Conservation (phyloP, 2,329 filamentous ascomycete genomes). For the Biscogniauxia mediterranea region DNA sequence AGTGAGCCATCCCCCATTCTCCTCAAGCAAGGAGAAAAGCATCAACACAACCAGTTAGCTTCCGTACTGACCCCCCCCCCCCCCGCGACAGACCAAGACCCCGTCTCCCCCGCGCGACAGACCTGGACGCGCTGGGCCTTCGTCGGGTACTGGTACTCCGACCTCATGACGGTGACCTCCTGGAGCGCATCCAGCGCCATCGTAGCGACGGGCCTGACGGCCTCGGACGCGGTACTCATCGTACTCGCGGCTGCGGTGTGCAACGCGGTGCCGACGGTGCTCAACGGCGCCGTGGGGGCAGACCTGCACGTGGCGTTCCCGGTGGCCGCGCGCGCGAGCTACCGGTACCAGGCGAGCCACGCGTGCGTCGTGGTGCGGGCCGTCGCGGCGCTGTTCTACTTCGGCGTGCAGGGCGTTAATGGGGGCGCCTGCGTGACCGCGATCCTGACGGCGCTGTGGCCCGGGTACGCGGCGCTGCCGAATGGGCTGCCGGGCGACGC, state of each 20-base stretch:
- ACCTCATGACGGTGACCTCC: constrained; percentile 37
- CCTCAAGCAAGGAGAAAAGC: background rate
- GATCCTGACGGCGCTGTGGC: constrained; percentile 50
- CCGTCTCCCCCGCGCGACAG: constrained; percentile 37
- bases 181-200: constrained; percentile 32
- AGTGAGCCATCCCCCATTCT: constrained; percentile 1
- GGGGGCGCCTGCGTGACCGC: constrained; percentile 51
- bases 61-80: background rate
- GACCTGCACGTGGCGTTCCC: constrained; percentile 38
- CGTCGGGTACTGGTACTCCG: constrained; percentile 48
- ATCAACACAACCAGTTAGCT: no score
- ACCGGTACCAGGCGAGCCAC: constrained; percentile 36
- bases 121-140: constrained; percentile 45
- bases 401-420: constrained; percentile 56
- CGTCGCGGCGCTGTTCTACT: constrained; percentile 42
- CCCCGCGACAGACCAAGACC: constrained; percentile 24
- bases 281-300: constrained; percentile 40
- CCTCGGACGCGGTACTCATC: constrained; percentile 47
- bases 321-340: constrained; percentile 42
- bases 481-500: constrained; percentile 54
- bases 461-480: constrained; percentile 50
- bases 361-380: constrained; percentile 41
- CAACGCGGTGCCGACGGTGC: constrained; percentile 43
- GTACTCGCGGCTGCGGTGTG: constrained; percentile 47
- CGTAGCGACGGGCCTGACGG: constrained; percentile 32